Base-by-base conservation (phyloP, 1,284 basidiomycete species). In the Ceraceosorus bombacis region DNA sequence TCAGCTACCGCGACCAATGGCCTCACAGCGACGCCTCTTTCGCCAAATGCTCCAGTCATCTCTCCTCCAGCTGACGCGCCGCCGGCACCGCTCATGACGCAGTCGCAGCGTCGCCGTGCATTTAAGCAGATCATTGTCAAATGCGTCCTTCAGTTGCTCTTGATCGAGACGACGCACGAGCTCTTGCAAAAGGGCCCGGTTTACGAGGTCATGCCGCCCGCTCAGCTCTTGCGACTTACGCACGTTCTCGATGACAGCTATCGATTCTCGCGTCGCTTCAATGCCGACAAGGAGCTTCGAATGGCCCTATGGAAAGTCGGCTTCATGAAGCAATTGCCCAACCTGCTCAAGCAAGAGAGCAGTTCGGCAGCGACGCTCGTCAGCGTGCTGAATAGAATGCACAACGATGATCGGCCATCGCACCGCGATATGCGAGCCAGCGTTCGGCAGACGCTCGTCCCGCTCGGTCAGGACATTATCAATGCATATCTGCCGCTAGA, bases 111-210 rank as follows among this genome's bases (percentile, higher is more conserved):
- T 60, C 86, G 91, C 27, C 85, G 89, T 43, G 86, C 91, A 57
- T 99, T 99, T 85, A 90, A 93, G 78, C 94, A 98, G 79, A 97
- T 99, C 78, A 98, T 99, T 68, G 92, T 98, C 72, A 98, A 98
- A 87, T 99, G 95, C 78, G 95, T 99, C 38, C 83, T 99, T 41
- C 95, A 99, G 76, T 81, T 99, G 15, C 82, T 98, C 57, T 84
- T 99, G 51, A 98, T 99, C 72, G 95, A 99, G 80, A 98, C 91
- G 15, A 94, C 92, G 6, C 91, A 94, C 76, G 95, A 98, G 72
- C 82, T 99, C 12, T 83, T 99, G 43, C 88, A 91, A 62, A 71
- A 74, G 57, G 63, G 62, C 13, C 61, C 63, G 15, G 89, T 99
- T 54, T 98, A 98, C 81, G 84, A 83, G 56, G 90, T 89, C 4